These are phyloP conservation scores for Prunus armeniaca DNA, from an alignment of 306 rosid species.

Conservation along the genomic window DNA sequence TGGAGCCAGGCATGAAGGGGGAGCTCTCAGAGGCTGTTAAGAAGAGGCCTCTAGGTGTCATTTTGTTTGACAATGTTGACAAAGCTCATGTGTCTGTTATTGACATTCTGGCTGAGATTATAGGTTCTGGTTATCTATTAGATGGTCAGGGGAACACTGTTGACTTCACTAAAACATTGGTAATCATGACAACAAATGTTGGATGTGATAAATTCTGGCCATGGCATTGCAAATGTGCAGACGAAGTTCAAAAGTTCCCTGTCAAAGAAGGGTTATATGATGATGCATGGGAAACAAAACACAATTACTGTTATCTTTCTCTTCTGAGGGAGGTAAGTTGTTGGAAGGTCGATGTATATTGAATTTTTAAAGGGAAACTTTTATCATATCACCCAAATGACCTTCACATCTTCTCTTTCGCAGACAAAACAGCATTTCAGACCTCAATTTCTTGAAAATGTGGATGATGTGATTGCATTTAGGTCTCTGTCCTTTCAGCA, in stretches of 20 bases:
- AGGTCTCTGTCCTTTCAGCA: constrained; percentile 17
- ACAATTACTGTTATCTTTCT: constrained; percentile 13
- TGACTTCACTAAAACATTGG: constrained; percentile 15
- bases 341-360: not conserved
- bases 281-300: constrained; percentile 21
- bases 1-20: constrained; percentile 16
- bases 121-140: constrained; percentile 16
- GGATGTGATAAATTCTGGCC: constrained; percentile 23
- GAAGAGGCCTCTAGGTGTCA: constrained; percentile 21
- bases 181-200: constrained; percentile 21
- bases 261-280: constrained; percentile 15
- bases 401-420: constrained; percentile 1
- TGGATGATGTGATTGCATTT: constrained; percentile 27
- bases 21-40: constrained; percentile 12
- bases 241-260: constrained; percentile 22
- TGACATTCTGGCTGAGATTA: constrained; percentile 5
- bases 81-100: constrained; percentile 8
- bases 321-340: constrained; percentile 20
- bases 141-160: constrained; percentile 16
- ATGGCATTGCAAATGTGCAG: constrained; percentile 24
- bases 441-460: constrained; percentile 12
- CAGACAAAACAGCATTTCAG: constrained; percentile 20
- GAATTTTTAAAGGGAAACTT: not conserved
- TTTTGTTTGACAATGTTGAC: constrained; percentile 27
- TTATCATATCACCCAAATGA: not conserved